Conservation (phyloP, 2,329 filamentous ascomycete genomes). For the Ilyonectria destructans region DNA sequence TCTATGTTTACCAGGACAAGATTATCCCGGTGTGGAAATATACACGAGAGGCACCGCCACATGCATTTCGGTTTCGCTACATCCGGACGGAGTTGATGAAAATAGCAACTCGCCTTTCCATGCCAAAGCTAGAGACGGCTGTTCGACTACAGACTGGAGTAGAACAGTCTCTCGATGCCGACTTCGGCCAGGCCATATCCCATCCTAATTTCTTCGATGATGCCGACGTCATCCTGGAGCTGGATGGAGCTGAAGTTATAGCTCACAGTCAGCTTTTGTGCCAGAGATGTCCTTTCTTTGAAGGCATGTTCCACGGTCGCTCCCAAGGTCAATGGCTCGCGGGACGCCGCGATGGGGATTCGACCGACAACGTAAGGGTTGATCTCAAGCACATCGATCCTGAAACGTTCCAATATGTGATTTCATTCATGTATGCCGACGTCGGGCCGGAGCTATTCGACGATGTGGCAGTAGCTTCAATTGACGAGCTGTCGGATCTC, state of each 20-base stretch:
- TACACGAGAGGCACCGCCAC: slow-evolving; percentile 74
- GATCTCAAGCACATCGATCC: slow-evolving; percentile 87
- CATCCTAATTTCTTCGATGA: slow-evolving; percentile 83
- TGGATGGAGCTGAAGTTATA: slow-evolving; percentile 80
- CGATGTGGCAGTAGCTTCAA: slow-evolving; percentile 76
- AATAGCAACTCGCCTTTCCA: slow-evolving; percentile 79
- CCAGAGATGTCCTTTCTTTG: slow-evolving; percentile 91
- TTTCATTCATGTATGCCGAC: slow-evolving; percentile 89
- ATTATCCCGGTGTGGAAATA: slow-evolving; percentile 91
- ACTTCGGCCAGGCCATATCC: slow-evolving; percentile 79
- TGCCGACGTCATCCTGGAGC: slow-evolving; percentile 84
- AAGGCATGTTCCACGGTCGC: slow-evolving; percentile 90
- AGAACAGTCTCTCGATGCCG: slow-evolving; percentile 74
- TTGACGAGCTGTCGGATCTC: slow-evolving; percentile 91
- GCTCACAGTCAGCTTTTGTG: slow-evolving; percentile 87
- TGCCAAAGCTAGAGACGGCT: slow-evolving; percentile 82
- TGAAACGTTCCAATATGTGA: slow-evolving; percentile 82
- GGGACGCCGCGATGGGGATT: slow-evolving; percentile 69
- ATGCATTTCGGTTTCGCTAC: slow-evolving; percentile 83
- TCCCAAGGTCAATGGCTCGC: slow-evolving; percentile 89
- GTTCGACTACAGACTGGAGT: slow-evolving; percentile 82
- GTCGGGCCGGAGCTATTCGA: slow-evolving; percentile 87
- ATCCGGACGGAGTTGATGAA: slow-evolving; percentile 91
- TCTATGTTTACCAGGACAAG: slow-evolving; percentile 86
- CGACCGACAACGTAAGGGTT: slow-evolving; percentile 72